Conservation (phyloP, 2,329 filamentous ascomycete species). For the Ambrosiella beaveri region DNA sequence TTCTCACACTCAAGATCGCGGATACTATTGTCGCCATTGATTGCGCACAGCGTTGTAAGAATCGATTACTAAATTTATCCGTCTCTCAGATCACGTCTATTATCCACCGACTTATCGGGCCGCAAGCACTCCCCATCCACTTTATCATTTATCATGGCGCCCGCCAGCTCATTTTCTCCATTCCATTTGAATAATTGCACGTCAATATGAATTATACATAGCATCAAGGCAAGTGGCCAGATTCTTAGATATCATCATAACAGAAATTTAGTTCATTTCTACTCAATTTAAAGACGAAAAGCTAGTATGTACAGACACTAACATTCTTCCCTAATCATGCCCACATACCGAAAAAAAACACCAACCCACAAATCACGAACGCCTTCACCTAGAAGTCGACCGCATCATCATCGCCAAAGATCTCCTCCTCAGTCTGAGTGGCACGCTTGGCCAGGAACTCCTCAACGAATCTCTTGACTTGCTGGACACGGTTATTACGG, state of each 20-base stretch:
- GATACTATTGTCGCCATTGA: no score
- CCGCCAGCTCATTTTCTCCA: no score
- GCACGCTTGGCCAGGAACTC: conserved; percentile 7
- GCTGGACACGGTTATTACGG: conserved; percentile 7
- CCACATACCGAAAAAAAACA: neutral
- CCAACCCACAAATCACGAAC: neutral
- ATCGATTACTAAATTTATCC: no score
- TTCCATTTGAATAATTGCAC: no score
- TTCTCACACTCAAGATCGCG: no score
- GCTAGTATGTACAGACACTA: no score
- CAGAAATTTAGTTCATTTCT: neutral
- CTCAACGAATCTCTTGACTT: conserved; percentile 8
- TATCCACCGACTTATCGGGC: no score
- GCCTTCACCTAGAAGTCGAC: conserved; percentile 7
- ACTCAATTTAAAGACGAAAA: neutral
- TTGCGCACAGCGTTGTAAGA: no score
- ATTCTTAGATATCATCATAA: neutral
- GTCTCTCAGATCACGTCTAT: no score
- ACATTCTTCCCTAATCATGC: neutral
- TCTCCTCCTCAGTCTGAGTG: conserved; percentile 5
- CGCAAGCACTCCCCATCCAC: no score
- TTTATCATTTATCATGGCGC: no score
- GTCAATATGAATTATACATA: no score
- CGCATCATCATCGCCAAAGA: conserved; percentile 9
- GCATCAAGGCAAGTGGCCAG: neutral